A percentile compares a stretch with the other conserved stretches of the same genome.
These are phyloP conservation scores for Macroventuria anomochaeta DNA, from an alignment of 2,329 filamentous ascomycete species.

Conservation along the genomic window DNA sequence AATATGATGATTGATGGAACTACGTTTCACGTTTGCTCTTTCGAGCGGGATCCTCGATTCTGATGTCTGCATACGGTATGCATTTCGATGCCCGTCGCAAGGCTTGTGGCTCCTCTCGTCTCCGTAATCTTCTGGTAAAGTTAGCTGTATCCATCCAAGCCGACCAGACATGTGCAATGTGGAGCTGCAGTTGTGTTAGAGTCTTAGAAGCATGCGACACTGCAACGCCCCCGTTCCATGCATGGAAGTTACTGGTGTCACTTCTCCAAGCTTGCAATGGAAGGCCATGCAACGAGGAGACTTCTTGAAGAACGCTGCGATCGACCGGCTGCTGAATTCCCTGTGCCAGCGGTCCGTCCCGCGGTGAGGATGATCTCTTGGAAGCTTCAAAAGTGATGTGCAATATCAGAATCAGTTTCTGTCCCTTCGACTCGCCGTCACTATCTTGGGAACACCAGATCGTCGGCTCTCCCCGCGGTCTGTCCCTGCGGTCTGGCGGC, in stretches of 20 bases:
- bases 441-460: too few species aligned
- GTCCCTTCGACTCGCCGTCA: too few species aligned
- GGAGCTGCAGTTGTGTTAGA: neutral
- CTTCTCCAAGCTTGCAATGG: neutral
- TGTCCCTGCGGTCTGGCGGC: too few species aligned
- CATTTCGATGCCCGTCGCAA: too few species aligned
- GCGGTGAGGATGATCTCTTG: neutral
- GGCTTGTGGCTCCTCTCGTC: too few species aligned
- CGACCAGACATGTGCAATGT: too few species aligned
- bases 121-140: too few species aligned
- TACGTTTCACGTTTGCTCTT: neutral
- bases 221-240: neutral
- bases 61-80: too few species aligned
- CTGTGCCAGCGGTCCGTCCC: slow-evolving; percentile 3
- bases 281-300: neutral
- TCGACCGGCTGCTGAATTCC: neutral
- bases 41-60: too few species aligned
- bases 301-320: neutral
- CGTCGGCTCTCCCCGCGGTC: neutral
- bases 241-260: slow-evolving; percentile 1
- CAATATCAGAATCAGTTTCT: neutral
- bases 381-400: neutral
- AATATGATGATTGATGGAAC: slow-evolving; percentile 17
- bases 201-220: neutral
- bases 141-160: neutral